These are phyloP conservation scores for Takakia lepidozioides DNA, from an alignment of 225 moss, liverwort and hornwort species.

Conservation along the genomic window DNA sequence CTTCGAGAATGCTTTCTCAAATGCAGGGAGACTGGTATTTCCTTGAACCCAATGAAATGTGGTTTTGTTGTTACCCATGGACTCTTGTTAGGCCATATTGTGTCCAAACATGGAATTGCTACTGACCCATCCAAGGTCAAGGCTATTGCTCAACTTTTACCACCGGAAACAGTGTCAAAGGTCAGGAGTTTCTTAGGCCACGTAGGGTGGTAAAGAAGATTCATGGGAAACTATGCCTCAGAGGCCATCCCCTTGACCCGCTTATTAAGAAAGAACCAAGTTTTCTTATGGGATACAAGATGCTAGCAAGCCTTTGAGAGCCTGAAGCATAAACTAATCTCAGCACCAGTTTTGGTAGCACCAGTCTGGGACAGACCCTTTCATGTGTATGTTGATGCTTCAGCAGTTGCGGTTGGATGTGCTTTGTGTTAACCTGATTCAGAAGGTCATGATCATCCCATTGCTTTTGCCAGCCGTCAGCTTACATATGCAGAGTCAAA, in stretches of 20 bases:
- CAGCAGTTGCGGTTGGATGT: not conserved
- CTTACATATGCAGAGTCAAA: not conserved
- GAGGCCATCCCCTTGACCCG: not conserved
- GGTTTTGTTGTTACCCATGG: not conserved
- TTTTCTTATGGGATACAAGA: not conserved
- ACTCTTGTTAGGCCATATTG: not conserved
- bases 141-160: not conserved
- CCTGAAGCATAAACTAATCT: not conserved
- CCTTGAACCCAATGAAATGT: no score
- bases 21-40: not conserved
- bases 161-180: not conserved
- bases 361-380: slow-evolving; percentile 2
- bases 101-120: not conserved
- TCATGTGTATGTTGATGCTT: slow-evolving; percentile 2
- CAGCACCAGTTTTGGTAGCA: not conserved
- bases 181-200: not conserved
- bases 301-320: not conserved
- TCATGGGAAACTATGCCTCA: not conserved
- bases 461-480: slow-evolving; percentile 1
- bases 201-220: not conserved
- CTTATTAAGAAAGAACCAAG: not conserved
- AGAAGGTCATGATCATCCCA: not conserved
- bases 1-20: not conserved
- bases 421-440: not conserved
- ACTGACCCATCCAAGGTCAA: not conserved